Base-by-base conservation (phyloP, 257 asterid species). In the Plantago ovata region DNA sequence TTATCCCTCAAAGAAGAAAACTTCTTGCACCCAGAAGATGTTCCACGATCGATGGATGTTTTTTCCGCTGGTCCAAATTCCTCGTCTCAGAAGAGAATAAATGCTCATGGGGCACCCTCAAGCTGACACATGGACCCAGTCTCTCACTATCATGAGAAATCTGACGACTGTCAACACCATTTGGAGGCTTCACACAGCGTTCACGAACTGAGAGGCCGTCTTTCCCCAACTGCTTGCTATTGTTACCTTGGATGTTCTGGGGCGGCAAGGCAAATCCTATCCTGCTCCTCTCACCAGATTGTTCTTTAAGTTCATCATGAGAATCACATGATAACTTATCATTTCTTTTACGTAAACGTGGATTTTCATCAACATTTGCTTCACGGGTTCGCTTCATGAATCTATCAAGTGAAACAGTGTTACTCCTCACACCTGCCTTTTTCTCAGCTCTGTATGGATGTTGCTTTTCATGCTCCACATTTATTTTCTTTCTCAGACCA, bases 1-100 rank as follows among this genome's bases (percentile, higher is more conserved):
- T 72, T 75, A 52, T 82, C 85, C 70, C 75, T 68, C 79, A 70
- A 70, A 56, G 95, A 77, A 14, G 86, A 66, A 58, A 75, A 75
- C 63, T 60, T 87, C 72, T 67, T 80, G 22, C 71, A 57, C 57
- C 68, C 69, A 36, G 87, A 62, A 43, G 72, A 45, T 55, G 69
- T 50, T 38, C 69, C 75, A 67, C 43, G 81, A 18, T 66, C 62
- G 52, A 38, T 42, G 13, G 76, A 51, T n/a, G 61, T 59, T 53
- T 78, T 81, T 64, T 68, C 68, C 23, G 33, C 56, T 63, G 75
- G 72, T 47, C 68, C 44, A 49, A 70, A 62, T 66, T 59, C 75
- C 71, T 70, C 74, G 63, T 63, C 40, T 61, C 74, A n/a, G 79
- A 60, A 23, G 78, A 53, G 39, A 67, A 54, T 10, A 64, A 61